Evolutionary conservation across 768 basidiomycete species (phyloP).

Genomic region (Mycena venus): DNA sequence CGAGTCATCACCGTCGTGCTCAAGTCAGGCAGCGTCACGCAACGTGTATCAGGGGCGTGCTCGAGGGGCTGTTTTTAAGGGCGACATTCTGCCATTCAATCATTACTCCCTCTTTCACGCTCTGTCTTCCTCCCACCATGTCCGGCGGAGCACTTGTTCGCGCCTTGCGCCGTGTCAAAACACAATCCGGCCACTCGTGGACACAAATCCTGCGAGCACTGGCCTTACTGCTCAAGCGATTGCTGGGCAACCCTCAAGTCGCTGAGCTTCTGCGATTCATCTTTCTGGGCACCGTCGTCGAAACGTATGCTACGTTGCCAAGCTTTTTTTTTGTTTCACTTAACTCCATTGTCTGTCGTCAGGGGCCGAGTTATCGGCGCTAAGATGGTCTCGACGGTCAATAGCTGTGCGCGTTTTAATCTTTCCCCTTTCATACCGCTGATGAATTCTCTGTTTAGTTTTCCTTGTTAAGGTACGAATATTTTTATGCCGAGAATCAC

Average conservation of each 20-base stretch:
- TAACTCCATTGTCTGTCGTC: constrained; percentile 8
- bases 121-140: constrained; percentile 14
- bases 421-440: background rate
- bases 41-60: background rate
- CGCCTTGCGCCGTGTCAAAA: constrained; percentile 18
- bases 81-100: background rate
- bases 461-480: constrained; percentile 32
- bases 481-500: background rate
- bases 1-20: background rate
- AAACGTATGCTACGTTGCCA: constrained; percentile 18
- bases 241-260: constrained; percentile 30
- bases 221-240: background rate
- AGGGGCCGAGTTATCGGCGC: constrained; percentile 33
- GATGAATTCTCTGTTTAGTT: background rate
- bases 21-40: background rate
- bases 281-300: constrained; percentile 34
- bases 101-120: background rate
- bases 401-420: constrained; percentile 28
- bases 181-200: constrained; percentile 20
- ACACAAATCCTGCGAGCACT: constrained; percentile 16
- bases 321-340: background rate
- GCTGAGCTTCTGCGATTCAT: constrained; percentile 32
- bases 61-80: background rate
- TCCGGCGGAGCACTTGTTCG: constrained; percentile 11
- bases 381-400: constrained; percentile 34